Evolutionary conservation across 2,329 filamentous ascomycete species (phyloP), one percentile per base, ranked within the genome.

Genomic region (Graphium sp.): DNA sequence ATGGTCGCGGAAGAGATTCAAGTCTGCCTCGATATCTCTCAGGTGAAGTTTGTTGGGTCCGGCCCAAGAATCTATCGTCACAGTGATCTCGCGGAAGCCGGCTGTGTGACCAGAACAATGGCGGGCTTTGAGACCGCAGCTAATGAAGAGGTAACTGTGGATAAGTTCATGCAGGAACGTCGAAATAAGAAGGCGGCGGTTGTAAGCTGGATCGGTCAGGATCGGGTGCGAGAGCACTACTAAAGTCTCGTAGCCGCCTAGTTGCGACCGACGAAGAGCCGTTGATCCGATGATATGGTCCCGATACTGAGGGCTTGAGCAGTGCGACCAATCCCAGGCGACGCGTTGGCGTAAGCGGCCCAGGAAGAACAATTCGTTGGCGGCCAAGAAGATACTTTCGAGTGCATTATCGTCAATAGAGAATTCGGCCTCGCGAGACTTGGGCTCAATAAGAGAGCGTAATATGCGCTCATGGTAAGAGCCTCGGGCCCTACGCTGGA

Each of bases 121-220:
- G 20, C 60, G 51, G 1, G 69, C 69, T 24, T 59, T 55, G 42
- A 70, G 64, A 4, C 71, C 71, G 38, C 68, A 73, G 29, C 52
- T 55, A 32, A 76, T 61, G 37, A 76, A 76, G 11, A 76, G 51
- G 41, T 73, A 76, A 46, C 69, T 70, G 47, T 76, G 71, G 26
- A 76, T 70, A 38, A 75, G 60, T 47, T 77, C 72, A 41, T 76
- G 72, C 26, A 77, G 41, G 36, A 77, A 74, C 0, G 71, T 72
- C 6, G 66, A 68, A 27, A 76, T 71, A 31, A 76, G 56, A 11
- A 76, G 53, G 6, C 67, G 56, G 5, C 70, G 52, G 42, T 69
- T 71, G 44, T 70, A 76, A 27, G 52, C 56, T 10, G 47, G 55
- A 36, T 65, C 56, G 22, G 52, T 53, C n/a, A 75, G 55, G 10